Percentiles rank a stretch among this genome's conserved stretches.
Evolutionary conservation across 331 rosid species (phyloP).

Genomic region (Malus hybrid): DNA sequence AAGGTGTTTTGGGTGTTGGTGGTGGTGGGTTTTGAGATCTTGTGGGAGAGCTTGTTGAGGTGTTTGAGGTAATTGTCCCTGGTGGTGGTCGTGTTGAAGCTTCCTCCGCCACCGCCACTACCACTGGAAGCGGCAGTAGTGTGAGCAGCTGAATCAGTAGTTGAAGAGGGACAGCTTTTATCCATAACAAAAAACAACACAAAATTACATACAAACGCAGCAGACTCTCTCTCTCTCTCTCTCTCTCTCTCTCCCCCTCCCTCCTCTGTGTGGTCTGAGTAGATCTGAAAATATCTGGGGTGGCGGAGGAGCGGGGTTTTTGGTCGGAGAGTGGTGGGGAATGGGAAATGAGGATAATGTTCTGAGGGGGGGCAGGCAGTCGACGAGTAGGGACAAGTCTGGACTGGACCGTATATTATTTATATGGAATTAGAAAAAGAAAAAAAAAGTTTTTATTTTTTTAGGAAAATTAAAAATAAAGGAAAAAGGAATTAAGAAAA

Average conservation of each 20-base stretch:
- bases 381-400: constrained; percentile 41
- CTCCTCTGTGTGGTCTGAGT: not conserved
- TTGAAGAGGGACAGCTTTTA: constrained; percentile 58
- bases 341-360: constrained; percentile 19
- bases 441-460: not conserved
- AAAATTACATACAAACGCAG: not conserved
- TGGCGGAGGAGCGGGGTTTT: not conserved
- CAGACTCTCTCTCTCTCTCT: not conserved
- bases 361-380: constrained; percentile 10
- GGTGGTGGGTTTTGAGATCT: constrained; percentile 59
- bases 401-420: not conserved
- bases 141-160: constrained; percentile 29
- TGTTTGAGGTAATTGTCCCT: constrained; percentile 58
- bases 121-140: constrained; percentile 9
- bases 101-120: not conserved
- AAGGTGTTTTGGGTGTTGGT: not conserved
- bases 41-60: constrained; percentile 81
- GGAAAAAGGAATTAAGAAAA: too few relatives aligned
- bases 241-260: not conserved
- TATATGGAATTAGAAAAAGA: not conserved
- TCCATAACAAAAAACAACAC: constrained; percentile 37
- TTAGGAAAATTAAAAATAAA: too few relatives aligned
- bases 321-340: not conserved
- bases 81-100: not conserved
- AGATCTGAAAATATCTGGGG: constrained; percentile 15